These are phyloP conservation scores for Globisporangium recalcitrans DNA, from an alignment of 352 stramenopile species.

Conservation along the genomic window DNA sequence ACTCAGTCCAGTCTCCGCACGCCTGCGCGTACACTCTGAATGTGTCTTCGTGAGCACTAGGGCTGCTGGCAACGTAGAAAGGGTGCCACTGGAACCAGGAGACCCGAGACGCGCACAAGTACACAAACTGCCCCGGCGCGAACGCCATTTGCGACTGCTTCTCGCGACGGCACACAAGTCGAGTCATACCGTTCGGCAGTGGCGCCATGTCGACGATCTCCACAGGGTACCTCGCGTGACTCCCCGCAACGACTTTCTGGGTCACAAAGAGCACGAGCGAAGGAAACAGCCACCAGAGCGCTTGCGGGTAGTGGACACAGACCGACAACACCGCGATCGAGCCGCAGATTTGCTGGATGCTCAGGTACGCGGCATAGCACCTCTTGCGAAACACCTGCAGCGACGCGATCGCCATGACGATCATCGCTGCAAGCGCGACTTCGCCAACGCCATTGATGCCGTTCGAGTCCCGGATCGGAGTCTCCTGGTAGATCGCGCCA, in stretches of 20 bases:
- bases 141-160: constrained; percentile 11
- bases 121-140: constrained; percentile 25
- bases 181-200: constrained; percentile 24
- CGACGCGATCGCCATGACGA: constrained; percentile 22
- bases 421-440: constrained; percentile 19
- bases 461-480: constrained; percentile 10
- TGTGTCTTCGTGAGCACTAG: constrained; percentile 14
- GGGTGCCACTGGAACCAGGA: constrained; percentile 29
- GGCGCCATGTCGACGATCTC: constrained; percentile 28
- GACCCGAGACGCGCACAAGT: constrained; percentile 23
- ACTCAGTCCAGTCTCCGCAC: constrained; percentile 15
- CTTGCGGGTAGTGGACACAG: constrained; percentile 22
- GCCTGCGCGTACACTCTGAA: constrained; percentile 27
- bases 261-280: constrained; percentile 23
- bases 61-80: constrained; percentile 27
- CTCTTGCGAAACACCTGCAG: constrained; percentile 16
- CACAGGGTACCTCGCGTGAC: constrained; percentile 20
- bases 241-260: constrained; percentile 11
- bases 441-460: constrained; percentile 23
- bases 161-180: constrained; percentile 15
- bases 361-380: constrained; percentile 20
- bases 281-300: constrained; percentile 26
- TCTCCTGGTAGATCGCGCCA: constrained; percentile 18
- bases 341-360: constrained; percentile 9
- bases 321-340: constrained; percentile 15